These are phyloP conservation scores for Arabidopsis lyrata DNA, from an alignment of 441 rosid species.

Conservation along the genomic window DNA sequence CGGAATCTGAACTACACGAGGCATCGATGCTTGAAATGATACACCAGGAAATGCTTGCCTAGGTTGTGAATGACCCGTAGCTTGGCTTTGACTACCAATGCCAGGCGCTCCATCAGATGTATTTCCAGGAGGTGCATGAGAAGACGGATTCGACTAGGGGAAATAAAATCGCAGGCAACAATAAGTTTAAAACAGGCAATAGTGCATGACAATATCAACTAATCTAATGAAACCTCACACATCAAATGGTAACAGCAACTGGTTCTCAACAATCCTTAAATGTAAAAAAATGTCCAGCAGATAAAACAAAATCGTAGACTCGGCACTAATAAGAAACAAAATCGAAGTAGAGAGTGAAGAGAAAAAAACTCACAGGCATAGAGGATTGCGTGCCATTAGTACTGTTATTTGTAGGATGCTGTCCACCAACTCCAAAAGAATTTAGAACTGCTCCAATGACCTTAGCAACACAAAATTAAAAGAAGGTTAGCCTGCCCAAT, in stretches of 20 bases:
- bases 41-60: constrained; percentile 63
- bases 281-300: neutral
- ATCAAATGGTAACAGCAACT: neutral
- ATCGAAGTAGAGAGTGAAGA: constrained; percentile 6
- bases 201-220: neutral
- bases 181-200: constrained; percentile 1
- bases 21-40: constrained; percentile 56
- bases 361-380: constrained; percentile 50
- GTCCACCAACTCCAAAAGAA: constrained; percentile 81
- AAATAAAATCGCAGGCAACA: constrained; percentile 25
- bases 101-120: constrained; percentile 53
- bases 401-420: constrained; percentile 47
- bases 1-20: constrained; percentile 80
- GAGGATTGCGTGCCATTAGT: constrained; percentile 55
- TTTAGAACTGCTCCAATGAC: constrained; percentile 90
- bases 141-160: constrained; percentile 57
- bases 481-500: constrained; percentile 19
- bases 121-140: constrained; percentile 64
- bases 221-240: constrained; percentile 8
- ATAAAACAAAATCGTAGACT: constrained; percentile 6
- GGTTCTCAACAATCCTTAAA: constrained; percentile 13
- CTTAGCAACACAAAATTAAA: constrained; percentile 48
- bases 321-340: neutral
- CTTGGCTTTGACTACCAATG: constrained; percentile 57
- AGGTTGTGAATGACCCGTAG: constrained; percentile 59